Evolutionary conservation across 805 yeast genomes (phyloP).

Genomic region (Zygosaccharomyces rouxii): DNA sequence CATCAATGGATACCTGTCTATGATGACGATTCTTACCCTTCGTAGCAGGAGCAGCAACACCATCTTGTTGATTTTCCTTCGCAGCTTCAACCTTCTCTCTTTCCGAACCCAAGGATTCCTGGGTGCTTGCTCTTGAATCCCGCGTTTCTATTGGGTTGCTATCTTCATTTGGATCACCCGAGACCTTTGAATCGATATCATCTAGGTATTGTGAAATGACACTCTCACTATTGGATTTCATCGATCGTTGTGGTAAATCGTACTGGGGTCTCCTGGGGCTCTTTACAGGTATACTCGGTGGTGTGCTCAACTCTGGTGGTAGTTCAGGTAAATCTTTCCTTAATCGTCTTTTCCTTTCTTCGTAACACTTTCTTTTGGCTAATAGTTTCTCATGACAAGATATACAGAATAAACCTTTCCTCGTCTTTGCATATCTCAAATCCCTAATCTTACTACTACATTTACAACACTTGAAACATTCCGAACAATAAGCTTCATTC

Average conservation of each 20-base stretch:
- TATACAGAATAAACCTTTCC: slow-evolving; percentile 91
- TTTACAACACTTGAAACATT: slow-evolving; percentile 83
- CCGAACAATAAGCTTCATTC: slow-evolving; percentile 89
- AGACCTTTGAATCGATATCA: slow-evolving; percentile 14
- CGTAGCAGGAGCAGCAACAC: not conserved
- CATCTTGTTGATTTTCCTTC: not conserved
- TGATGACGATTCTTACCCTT: slow-evolving; percentile 3
- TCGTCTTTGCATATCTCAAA: slow-evolving; percentile 84
- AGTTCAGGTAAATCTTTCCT: slow-evolving; percentile 25
- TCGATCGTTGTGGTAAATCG: slow-evolving; percentile 1
- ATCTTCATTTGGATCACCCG: slow-evolving; percentile 4
- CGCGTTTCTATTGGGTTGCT: not conserved
- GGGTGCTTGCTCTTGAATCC: slow-evolving; percentile 1
- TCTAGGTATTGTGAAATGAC: slow-evolving; percentile 25
- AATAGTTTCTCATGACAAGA: slow-evolving; percentile 79
- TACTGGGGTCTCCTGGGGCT: slow-evolving; percentile 20
- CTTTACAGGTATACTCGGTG: slow-evolving; percentile 19
- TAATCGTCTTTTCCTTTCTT: slow-evolving; percentile 29
- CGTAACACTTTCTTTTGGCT: slow-evolving; percentile 60
- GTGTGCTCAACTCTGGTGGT: slow-evolving; percentile 11
- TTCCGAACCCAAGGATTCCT: not conserved
- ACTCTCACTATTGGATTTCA: slow-evolving; percentile 20
- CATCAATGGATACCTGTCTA: slow-evolving; percentile 25
- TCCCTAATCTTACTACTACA: slow-evolving; percentile 85
- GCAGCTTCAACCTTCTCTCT: not conserved